Percentiles rank a stretch among this genome's conserved stretches.
Conservation (phyloP, 169 alveolate species). For the Hepatocystis sp. region DNA sequence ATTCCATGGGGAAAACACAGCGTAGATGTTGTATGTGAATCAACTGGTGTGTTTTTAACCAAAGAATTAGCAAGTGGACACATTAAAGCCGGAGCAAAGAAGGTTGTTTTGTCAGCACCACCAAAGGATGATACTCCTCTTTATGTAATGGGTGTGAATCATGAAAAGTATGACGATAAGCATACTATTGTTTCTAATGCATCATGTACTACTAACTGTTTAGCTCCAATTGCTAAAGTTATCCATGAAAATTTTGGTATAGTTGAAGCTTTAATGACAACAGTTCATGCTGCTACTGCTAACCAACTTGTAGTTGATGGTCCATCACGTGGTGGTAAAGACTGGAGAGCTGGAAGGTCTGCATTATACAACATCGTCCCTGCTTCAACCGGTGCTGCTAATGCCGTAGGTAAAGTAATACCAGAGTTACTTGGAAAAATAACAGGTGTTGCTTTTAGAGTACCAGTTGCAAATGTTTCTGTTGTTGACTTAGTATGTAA, state of each 20-base stretch:
- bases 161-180: constrained; percentile 91
- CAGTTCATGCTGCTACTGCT: constrained; percentile 99
- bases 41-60: constrained; percentile 98
- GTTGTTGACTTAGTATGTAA: constrained; percentile 99
- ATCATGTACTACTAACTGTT: constrained; percentile 99
- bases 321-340: constrained; percentile 99
- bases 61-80: constrained; percentile 96
- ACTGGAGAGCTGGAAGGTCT: constrained; percentile 99
- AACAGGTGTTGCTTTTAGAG: constrained; percentile 99
- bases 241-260: constrained; percentile 98
- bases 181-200: constrained; percentile 98
- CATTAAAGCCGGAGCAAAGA: constrained; percentile 98
- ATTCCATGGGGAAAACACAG: constrained; percentile 98
- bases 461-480: constrained; percentile 98
- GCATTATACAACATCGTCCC: constrained; percentile 99
- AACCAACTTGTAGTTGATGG: constrained; percentile 99
- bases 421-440: constrained; percentile 98
- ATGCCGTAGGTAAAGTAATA: constrained; percentile 99
- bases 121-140: constrained; percentile 98
- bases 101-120: constrained; percentile 99
- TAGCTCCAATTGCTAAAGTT: constrained; percentile 99
- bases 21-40: constrained; percentile 97
- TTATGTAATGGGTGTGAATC: constrained; percentile 99
- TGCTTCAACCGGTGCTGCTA: constrained; percentile 99
- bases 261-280: constrained; percentile 99